Base-by-base conservation (phyloP, 805 yeast species). In the Yarrowia deformans region DNA sequence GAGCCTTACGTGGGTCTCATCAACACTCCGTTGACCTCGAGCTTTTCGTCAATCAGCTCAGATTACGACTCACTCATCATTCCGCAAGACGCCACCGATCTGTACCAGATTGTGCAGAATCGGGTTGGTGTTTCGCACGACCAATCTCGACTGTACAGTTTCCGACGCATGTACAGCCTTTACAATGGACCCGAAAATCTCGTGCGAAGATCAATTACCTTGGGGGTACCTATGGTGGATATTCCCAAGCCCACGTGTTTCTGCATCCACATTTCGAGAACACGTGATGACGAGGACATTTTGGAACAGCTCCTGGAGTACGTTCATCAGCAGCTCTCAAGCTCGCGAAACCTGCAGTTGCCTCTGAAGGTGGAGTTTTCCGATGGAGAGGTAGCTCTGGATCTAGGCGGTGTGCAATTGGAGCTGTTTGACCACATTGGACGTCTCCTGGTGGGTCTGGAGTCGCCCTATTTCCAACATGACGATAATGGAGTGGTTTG, bases 331-430 rank as follows among this genome's bases (percentile, higher is more conserved):
- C 66, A 60, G 52, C 23, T 60, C 1, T 19, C 16, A 43, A 12
- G 52, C 8, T n/a, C 42, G 1, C 14, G 8, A 0, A 42, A 60
- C 34, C 35, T 60, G 42, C 66, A 45, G 16, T 70, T 72, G n/a
- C 79, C 79, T 7, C 69, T 77, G 9, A 70, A 73, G 45, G 74
- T 76, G 7, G 67, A 72, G n/a, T 71, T 72, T 61, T 71, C 72
- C 7, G 52, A 58, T 3, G 76, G 76, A 23, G 78, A 76, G 37
- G 72, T 73, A 29, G 78, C 77, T 40, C 71, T 73, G 10, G 79
- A 76, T 43, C 74, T 73, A 3, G 79, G 79, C 32, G 79, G 79
- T 1, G 75, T 76, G 8, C 77, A 75, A 50, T 69, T 70, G 18
- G 79, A 76, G 70, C 70, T 77, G 3, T 77, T 76, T 52, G 69